Evolutionary conservation across 2,329 filamentous ascomycete genomes (phyloP), one percentile per base, ranked within the genome.

Genomic region (Acephala macrosclerotiorum): DNA sequence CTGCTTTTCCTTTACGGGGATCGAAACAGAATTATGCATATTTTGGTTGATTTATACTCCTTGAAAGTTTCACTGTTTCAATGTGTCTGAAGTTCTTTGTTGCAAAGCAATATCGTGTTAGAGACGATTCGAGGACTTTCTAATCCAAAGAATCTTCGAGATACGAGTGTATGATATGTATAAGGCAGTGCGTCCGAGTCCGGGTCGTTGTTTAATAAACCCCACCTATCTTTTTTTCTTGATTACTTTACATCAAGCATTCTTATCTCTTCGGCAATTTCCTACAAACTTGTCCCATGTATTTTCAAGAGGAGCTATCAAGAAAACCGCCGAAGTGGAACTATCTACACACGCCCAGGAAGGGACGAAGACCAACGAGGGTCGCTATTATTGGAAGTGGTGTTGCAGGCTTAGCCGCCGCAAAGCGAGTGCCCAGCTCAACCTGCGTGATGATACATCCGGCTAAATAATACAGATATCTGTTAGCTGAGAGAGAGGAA

Each of bases 311-410:
- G 25, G 45, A 25, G n/a, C 1, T 22, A 1, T 20, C 9, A 49
- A 14, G 9, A 22, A 49, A 22, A 25, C n/a, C 45, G 12, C 6
- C 25, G 11, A 26, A 42, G 38, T 42, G 45, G 45, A 49, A 5
- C n/a, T n/a, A 1, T 49, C 7, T 20, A 22, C 11, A 33, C 9
- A 33, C 45, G n/a, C 18, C 12, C 7, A 8, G 9, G 3, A 22
- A 22, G n/a, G 6, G 25, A 49, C 45, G 45, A 25, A 22, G 25
- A 2, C 45, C 45, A 49, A 49, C n/a, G 20, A 53, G 18, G 8
- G 49, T 53, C 8, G 49, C 49, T 14, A 12, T 53, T 9, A 53
- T 53, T 16, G 49, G 26, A 33, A 53, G 49, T 33, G 49, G 49
- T 16, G 49, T 53, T 1, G 49, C 49, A 1, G 49, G 49, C 18